A percentile compares a stretch with the other conserved stretches of the same genome.
Conservation (phyloP, 805 yeast genomes). For the Myxozyma kluyveri region DNA sequence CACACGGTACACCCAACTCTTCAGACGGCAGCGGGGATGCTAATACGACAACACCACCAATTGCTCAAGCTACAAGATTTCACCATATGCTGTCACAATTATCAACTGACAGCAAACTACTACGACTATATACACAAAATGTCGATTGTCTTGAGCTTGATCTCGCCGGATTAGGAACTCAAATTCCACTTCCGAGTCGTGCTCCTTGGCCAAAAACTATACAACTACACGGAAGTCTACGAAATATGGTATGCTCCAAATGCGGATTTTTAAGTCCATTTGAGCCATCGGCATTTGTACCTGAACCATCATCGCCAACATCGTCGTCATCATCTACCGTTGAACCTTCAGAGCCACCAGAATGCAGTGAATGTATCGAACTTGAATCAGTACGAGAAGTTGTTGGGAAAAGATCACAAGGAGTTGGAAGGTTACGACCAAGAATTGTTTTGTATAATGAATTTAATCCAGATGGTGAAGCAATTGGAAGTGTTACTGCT, state of each 20-base stretch:
- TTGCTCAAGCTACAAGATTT: slow-evolving; percentile 69
- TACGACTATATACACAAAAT: slow-evolving; percentile 81
- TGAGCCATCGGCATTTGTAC: slow-evolving; percentile 50
- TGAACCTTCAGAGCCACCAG: slow-evolving; percentile 40
- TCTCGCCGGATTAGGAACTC: slow-evolving; percentile 50
- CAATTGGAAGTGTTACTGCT: slow-evolving; percentile 72
- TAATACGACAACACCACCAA: too few species aligned
- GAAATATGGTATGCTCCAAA: slow-evolving; percentile 70
- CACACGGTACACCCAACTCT: slow-evolving; percentile 39
- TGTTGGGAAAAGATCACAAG: slow-evolving; percentile 66
- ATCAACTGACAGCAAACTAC: slow-evolving; percentile 60
- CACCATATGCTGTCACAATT: slow-evolving; percentile 62
- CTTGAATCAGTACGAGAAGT: slow-evolving; percentile 53
- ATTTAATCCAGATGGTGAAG: slow-evolving; percentile 82
- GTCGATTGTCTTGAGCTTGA: slow-evolving; percentile 76
- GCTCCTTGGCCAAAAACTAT: slow-evolving; percentile 57
- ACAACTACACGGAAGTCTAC: slow-evolving; percentile 83
- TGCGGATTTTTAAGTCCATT: slow-evolving; percentile 61
- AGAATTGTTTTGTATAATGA: slow-evolving; percentile 71
- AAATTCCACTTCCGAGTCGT: slow-evolving; percentile 47
- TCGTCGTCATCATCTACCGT: background rate
- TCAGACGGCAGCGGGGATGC: too few species aligned
- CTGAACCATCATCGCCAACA: slow-evolving; percentile 21
- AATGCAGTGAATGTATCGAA: slow-evolving; percentile 66
- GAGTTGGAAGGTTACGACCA: slow-evolving; percentile 60